These are phyloP conservation scores for Verticillium klebahnii DNA, from an alignment of 2,329 filamentous ascomycete species.

Conservation along the genomic window DNA sequence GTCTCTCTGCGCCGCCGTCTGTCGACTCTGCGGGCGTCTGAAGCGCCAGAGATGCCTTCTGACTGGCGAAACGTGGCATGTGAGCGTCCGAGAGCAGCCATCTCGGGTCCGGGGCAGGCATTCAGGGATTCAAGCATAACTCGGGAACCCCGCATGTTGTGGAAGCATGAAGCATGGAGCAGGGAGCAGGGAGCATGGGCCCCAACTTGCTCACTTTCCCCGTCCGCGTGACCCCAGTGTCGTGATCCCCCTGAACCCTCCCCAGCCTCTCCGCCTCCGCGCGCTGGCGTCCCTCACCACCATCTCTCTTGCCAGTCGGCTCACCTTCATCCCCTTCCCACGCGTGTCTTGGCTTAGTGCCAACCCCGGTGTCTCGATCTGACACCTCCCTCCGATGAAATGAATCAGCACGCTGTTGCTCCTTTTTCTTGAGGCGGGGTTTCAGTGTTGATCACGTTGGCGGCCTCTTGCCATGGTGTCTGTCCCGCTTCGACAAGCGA, in stretches of 20 bases:
- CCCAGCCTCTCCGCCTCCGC: background rate
- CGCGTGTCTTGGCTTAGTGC: background rate
- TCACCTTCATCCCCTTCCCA: background rate
- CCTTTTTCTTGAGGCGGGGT: background rate
- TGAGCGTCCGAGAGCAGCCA: no score
- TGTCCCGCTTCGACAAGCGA: background rate
- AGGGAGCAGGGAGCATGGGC: background rate
- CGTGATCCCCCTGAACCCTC: background rate
- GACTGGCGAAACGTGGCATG: no score
- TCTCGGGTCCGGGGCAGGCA: background rate
- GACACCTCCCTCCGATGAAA: background rate
- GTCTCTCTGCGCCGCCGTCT: no score
- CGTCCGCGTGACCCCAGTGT: background rate
- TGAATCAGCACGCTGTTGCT: background rate
- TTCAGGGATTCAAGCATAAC: background rate
- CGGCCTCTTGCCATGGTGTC: background rate
- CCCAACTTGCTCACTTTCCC: background rate
- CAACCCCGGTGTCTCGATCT: background rate
- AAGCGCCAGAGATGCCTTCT: no score
- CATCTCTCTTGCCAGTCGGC: background rate
- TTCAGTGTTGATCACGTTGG: background rate
- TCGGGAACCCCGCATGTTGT: background rate
- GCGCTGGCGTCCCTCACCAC: background rate
- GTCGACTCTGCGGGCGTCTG: no score
- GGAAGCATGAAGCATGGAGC: background rate